These are phyloP conservation scores for Tetrahymena elliotti DNA, from an alignment of 73 alveolate species.

Conservation along the genomic window DNA sequence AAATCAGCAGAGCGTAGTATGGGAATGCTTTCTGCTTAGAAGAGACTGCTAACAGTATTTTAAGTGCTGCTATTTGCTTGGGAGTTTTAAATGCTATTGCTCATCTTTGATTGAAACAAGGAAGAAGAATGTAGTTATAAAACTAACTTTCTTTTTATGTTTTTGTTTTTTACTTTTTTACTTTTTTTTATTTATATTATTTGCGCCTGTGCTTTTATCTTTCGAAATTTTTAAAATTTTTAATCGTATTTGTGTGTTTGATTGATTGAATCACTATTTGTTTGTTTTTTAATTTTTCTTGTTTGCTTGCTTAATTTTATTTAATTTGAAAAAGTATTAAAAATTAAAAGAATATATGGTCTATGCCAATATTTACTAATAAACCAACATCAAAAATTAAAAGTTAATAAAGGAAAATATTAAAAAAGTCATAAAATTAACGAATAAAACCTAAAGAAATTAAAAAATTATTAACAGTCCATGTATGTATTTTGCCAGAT, in stretches of 20 bases:
- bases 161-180: background rate
- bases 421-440: background rate
- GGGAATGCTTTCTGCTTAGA: background rate
- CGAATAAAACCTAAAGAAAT: background rate
- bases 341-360: background rate
- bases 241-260: background rate
- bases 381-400: background rate
- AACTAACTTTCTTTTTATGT: background rate
- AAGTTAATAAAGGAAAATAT: background rate
- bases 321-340: background rate
- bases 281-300: background rate
- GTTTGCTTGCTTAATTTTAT: background rate
- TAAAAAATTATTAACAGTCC: background rate
- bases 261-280: background rate
- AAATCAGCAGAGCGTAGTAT: background rate
- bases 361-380: background rate
- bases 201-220: constrained; percentile 3
- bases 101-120: background rate
- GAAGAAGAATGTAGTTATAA: background rate
- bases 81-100: background rate
- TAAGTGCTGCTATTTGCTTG: background rate
- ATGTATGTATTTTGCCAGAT: background rate
- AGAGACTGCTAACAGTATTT: background rate
- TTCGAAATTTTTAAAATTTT: background rate
- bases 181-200: background rate